Conservation (phyloP, 805 yeast species). For the Blastobotrys attinorum region DNA sequence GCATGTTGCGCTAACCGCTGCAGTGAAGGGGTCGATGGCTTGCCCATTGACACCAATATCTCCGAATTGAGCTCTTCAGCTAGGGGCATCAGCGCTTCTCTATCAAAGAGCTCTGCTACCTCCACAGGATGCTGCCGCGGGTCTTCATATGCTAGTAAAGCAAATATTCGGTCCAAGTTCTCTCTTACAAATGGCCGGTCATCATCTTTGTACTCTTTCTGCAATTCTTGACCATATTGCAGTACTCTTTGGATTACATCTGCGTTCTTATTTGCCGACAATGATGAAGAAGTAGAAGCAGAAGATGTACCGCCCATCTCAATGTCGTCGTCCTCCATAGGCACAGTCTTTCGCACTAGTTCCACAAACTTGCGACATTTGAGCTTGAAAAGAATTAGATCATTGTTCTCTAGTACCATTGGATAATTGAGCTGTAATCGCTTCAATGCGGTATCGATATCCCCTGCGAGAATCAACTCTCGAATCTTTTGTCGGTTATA, state of each 20-base stretch:
- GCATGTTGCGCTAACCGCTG: slow-evolving; percentile 39
- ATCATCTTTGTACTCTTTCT: slow-evolving; percentile 25
- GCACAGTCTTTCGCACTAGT: slow-evolving; percentile 24
- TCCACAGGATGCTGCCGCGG: slow-evolving; percentile 31
- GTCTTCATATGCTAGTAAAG: slow-evolving; percentile 45
- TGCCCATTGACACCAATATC: slow-evolving; percentile 37
- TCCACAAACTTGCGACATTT: slow-evolving; percentile 38
- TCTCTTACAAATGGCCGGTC: slow-evolving; percentile 29
- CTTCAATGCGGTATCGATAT: slow-evolving; percentile 38
- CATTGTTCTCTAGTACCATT: slow-evolving; percentile 28
- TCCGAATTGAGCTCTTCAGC: slow-evolving; percentile 38
- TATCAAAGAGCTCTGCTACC: slow-evolving; percentile 32
- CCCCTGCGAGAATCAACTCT: slow-evolving; percentile 34
- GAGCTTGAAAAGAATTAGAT: slow-evolving; percentile 34
- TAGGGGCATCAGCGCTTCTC: slow-evolving; percentile 31
- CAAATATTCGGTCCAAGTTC: slow-evolving; percentile 39
- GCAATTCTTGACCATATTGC: slow-evolving; percentile 34
- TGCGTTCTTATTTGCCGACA: too few species aligned
- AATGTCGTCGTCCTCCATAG: neutral
- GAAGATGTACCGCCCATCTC: neutral
- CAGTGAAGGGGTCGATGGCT: slow-evolving; percentile 36
- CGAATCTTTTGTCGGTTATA: slow-evolving; percentile 41
- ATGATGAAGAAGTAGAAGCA: too few species aligned
- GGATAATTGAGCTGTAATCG: slow-evolving; percentile 36
- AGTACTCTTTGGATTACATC: slow-evolving; percentile 30